Percentiles rank a stretch among this genome's conserved stretches.
Evolutionary conservation across 208 protist species (phyloP).

Genomic region (Trypanosoma rangeli): DNA sequence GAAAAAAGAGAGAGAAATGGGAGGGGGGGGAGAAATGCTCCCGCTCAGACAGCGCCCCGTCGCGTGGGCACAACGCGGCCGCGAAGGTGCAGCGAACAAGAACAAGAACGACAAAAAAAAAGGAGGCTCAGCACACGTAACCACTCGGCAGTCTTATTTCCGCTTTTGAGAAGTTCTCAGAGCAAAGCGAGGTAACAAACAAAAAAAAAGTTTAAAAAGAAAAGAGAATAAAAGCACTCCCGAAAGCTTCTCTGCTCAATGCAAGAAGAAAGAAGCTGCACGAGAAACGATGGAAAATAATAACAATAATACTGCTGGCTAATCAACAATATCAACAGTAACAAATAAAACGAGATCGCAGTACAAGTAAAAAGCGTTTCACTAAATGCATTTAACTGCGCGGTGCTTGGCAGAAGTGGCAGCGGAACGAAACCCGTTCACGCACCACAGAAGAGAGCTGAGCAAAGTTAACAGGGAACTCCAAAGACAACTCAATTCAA

Average conservation of each 20-base stretch:
- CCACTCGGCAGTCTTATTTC: neutral
- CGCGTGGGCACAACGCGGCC: neutral
- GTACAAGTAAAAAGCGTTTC: neutral
- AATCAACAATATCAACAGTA: neutral
- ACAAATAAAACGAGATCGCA: neutral
- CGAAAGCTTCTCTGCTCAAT: neutral
- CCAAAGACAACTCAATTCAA: slow-evolving; percentile 23
- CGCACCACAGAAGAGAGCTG: slow-evolving; percentile 61
- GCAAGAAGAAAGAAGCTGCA: neutral
- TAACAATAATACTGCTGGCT: neutral
- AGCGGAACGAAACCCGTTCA: slow-evolving; percentile 11
- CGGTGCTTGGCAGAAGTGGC: neutral
- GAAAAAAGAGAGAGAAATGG: slow-evolving; percentile 6
- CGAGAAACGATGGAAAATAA: neutral
- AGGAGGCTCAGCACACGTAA: neutral
- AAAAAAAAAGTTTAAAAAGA: neutral
- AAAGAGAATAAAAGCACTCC: neutral
- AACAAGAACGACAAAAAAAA: neutral
- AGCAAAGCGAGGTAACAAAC: neutral
- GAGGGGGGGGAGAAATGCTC: neutral
- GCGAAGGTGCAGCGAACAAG: neutral
- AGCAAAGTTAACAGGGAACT: slow-evolving; percentile 54
- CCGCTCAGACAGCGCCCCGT: neutral
- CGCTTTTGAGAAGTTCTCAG: too few species aligned
- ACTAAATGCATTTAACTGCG: neutral